A percentile compares a stretch with the other conserved stretches of the same genome.
phyloP scores from a whole-genome alignment of 2,329 filamentous ascomycete species.

The Phialemoniopsis sp. region DNA sequence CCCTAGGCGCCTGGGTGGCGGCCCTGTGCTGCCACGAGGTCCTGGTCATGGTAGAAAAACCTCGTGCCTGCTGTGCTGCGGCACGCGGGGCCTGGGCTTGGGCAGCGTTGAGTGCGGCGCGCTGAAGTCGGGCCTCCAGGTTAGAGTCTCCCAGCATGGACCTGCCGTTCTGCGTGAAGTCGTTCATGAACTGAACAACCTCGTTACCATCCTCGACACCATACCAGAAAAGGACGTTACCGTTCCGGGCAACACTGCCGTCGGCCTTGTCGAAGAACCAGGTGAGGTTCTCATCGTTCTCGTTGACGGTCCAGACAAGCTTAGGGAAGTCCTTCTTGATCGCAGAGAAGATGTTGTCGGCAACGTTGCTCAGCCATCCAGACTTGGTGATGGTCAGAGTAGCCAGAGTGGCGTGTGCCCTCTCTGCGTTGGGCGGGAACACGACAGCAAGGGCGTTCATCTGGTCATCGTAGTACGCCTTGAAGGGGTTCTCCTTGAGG shows the following conservation, averaged over 20 bases:
- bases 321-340: conserved; percentile 92
- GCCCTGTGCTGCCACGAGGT: conserved; percentile 1
- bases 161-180: conserved; percentile 78
- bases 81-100: conserved; percentile 8
- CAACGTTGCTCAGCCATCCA: conserved; percentile 90
- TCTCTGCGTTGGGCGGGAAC: conserved; percentile 64
- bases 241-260: conserved; percentile 79
- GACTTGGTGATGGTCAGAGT: conserved; percentile 92
- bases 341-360: conserved; percentile 89
- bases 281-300: conserved; percentile 91
- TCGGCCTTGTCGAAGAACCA: conserved; percentile 99
- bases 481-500: conserved; percentile 74
- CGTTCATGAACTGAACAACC: conserved; percentile 76
- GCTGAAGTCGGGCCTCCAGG: conserved; percentile 78
- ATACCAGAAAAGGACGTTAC: conserved; percentile 95
- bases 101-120: conserved; percentile 37
- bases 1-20: too few relatives aligned
- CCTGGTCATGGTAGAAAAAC: conserved; percentile 55
- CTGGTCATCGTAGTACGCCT: conserved; percentile 88
- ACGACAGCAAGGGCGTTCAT: conserved; percentile 93
- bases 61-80: conserved; percentile 54
- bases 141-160: conserved; percentile 88
- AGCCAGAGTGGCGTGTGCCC: conserved; percentile 74
- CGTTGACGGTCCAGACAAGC: conserved; percentile 93
- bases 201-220: conserved; percentile 79